These are phyloP conservation scores for Penicillium glabrum DNA, from an alignment of 2,329 filamentous ascomycete genomes.

Conservation along the genomic window DNA sequence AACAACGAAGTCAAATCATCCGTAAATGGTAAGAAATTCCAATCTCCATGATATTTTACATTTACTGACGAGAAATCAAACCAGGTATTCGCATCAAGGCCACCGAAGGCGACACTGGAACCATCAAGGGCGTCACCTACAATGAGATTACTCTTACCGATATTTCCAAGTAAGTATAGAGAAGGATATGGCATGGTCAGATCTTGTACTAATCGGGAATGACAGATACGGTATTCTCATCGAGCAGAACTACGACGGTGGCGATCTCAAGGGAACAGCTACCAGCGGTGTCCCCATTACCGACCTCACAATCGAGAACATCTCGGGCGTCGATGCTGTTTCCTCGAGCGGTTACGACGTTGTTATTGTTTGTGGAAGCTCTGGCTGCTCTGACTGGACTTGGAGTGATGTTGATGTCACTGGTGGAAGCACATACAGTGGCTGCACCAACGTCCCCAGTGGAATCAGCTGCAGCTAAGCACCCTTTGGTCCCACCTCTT, in stretches of 20 bases:
- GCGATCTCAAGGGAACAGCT: constrained; percentile 39
- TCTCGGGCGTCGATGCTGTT: constrained; percentile 34
- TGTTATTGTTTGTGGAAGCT: constrained; percentile 56
- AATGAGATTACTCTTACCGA: constrained; percentile 50
- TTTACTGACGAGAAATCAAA: neutral
- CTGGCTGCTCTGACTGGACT: constrained; percentile 48
- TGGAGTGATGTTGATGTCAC: constrained; percentile 52
- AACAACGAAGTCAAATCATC: constrained; percentile 50
- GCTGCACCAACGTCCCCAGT: constrained; percentile 43
- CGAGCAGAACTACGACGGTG: constrained; percentile 57
- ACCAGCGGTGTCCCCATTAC: constrained; percentile 41
- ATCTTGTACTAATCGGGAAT: neutral
- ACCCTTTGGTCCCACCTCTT: neutral
- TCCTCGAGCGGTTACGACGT: constrained; percentile 39
- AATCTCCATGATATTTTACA: too few species aligned
- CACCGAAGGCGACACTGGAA: constrained; percentile 52
- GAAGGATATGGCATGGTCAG: neutral
- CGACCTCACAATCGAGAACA: constrained; percentile 35
- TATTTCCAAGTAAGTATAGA: constrained; percentile 41
- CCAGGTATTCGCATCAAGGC: constrained; percentile 48
- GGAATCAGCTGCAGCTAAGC: constrained; percentile 28
- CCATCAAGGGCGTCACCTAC: constrained; percentile 55
- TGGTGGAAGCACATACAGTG: constrained; percentile 50
- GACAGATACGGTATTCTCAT: constrained; percentile 50
- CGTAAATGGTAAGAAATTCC: constrained; percentile 18